Base-by-base conservation (phyloP, 225 moss, liverwort and hornwort genomes). In the Physcomitrium patens region DNA sequence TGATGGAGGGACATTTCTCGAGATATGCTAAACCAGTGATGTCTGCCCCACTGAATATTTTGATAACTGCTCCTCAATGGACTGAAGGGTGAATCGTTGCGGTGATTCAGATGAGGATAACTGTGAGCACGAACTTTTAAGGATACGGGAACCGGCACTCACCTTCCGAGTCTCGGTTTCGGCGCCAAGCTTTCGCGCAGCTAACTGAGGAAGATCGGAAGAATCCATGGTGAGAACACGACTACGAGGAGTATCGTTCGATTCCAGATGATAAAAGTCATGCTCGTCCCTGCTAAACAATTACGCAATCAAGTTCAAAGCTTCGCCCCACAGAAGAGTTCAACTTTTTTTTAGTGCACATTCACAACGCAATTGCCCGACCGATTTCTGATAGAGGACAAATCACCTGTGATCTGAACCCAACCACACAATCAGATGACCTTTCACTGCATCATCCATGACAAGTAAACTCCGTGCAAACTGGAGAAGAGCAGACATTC, bases 211-310 rank as follows among this genome's bases (percentile, higher is more conserved):
- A 14, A 82, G 73, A 59, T 82, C 77, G 12, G 62, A 72, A 28
- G 64, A 26, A 49, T 78, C 82, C 68, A 78, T 46, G 47, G 46
- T 64, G 69, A 78, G 31, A 51, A 44, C 55, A 58, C 48, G 60
- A 17, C 20, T 54, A 22, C 55, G 23, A 12, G 22, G 42, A 10
- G 70, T 62, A 28, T 64, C 63, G 6, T 57, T 22, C 77, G 31
- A 4, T 37, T 77, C 82, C 73, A 77, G 68, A 12, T 57, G 0
- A 27, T 78, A 77, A 43, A 68, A 73, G 17, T 82, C 82, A 4
- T 73, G 55, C 2, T 82, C 82, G 45, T 80, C 80, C 77, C 82
- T 82, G 82, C 60, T 26, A 28, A 41, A 53, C 51, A 76, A 66
- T 28, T 53, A 53, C 15, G 76, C 65, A 63, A 80, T 71, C 70